These are phyloP conservation scores for Neofusicoccum kwambonambiense DNA, from an alignment of 2,329 filamentous ascomycete species.

Conservation along the genomic window DNA sequence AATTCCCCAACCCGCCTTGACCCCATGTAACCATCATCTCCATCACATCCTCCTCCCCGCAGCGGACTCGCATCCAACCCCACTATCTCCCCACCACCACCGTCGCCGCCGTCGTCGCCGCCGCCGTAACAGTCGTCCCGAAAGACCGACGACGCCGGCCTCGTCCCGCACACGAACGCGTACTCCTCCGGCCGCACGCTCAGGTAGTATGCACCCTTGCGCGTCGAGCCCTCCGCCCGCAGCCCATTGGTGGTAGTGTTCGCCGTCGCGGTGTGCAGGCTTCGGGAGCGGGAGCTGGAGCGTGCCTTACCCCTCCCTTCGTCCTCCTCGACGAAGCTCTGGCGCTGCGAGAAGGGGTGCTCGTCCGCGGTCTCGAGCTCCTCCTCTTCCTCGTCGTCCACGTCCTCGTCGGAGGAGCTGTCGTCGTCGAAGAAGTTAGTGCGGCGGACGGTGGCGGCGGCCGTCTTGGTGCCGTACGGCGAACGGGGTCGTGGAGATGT, in stretches of 20 bases:
- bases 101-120: not conserved
- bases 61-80: too few relatives aligned
- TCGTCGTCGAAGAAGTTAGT: conserved; percentile 38
- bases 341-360: conserved; percentile 5
- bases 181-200: conserved; percentile 8
- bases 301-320: too few relatives aligned
- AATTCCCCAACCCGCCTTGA: not conserved
- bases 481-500: not conserved
- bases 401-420: conserved; percentile 20
- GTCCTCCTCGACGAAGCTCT: not conserved
- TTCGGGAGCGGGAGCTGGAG: not conserved
- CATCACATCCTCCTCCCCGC: not conserved
- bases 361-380: not conserved
- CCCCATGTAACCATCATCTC: not conserved
- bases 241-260: not conserved
- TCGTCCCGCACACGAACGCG: conserved; percentile 2
- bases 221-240: not conserved
- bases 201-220: not conserved
- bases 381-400: not conserved
- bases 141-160: not conserved
- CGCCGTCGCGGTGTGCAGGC: not conserved
- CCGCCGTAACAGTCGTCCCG: not conserved
- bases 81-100: not conserved
- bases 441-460: conserved; percentile 29
- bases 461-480: not conserved